A percentile compares a stretch with the other conserved stretches of the same genome.
These are phyloP conservation scores for Trichosporon faecale DNA, from an alignment of 1,284 basidiomycete species.

Conservation along the genomic window DNA sequence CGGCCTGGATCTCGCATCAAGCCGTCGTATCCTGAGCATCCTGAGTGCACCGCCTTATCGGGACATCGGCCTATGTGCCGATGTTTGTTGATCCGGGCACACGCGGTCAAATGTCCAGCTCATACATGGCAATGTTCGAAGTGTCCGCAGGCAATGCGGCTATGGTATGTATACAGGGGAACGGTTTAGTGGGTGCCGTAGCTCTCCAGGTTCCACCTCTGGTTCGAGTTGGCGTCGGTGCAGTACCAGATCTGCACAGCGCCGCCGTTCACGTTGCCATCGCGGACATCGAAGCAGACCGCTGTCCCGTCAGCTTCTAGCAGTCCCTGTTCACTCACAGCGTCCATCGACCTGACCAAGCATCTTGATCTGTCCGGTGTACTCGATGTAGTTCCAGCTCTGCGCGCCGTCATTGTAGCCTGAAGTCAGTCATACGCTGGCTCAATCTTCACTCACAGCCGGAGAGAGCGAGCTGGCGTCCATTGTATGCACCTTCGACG, in stretches of 20 bases:
- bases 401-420: conserved; percentile 18
- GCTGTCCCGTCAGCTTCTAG: background rate
- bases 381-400: background rate
- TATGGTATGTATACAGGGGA: background rate
- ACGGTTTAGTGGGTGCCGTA: background rate
- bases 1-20: too few species aligned
- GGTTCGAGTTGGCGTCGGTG: conserved; percentile 14
- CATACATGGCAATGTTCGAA: background rate
- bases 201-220: conserved; percentile 6
- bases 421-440: background rate
- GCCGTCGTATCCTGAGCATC: too few species aligned
- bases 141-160: background rate
- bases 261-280: conserved; percentile 15
- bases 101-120: background rate
- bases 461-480: background rate
- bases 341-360: background rate
- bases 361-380: conserved; percentile 2
- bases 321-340: background rate
- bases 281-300: conserved; percentile 14
- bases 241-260: conserved; percentile 18
- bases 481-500: background rate
- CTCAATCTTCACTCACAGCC: background rate
- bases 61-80: too few species aligned
- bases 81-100: too few species aligned
- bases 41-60: too few species aligned